phyloP scores from a whole-genome alignment of 257 asterid species.

The Primulina eburnea region DNA sequence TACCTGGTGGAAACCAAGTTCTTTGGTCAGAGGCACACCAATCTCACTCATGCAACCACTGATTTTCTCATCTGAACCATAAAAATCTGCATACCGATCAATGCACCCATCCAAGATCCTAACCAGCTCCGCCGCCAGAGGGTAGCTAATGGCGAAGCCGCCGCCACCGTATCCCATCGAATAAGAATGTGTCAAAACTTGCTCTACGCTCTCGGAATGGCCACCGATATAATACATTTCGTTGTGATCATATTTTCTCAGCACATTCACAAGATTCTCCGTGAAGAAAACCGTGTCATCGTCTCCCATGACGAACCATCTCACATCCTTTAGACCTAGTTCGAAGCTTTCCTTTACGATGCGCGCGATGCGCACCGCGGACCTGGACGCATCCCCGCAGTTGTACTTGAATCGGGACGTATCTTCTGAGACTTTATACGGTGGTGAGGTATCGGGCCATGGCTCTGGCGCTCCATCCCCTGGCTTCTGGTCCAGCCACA shows the following conservation, averaged over 20 bases:
- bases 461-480: background rate
- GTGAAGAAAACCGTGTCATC: constrained; percentile 81
- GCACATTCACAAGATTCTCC: constrained; percentile 57
- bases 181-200: constrained; percentile 56
- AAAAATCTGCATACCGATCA: constrained; percentile 57
- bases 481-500: constrained; percentile 68
- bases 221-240: constrained; percentile 76
- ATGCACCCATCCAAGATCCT: constrained; percentile 67
- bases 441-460: constrained; percentile 58
- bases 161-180: constrained; percentile 88
- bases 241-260: constrained; percentile 57
- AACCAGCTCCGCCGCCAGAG: constrained; percentile 67
- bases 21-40: constrained; percentile 71
- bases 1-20: constrained; percentile 93
- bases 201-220: constrained; percentile 86
- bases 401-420: constrained; percentile 58
- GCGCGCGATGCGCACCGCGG: constrained; percentile 71
- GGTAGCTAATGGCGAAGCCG: constrained; percentile 77
- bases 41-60: constrained; percentile 62
- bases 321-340: constrained; percentile 40
- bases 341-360: constrained; percentile 68
- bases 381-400: constrained; percentile 48
- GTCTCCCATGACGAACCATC: constrained; percentile 97
- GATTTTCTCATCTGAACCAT: constrained; percentile 79
- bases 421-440: constrained; percentile 48